Base-by-base conservation (phyloP, 345 rosid species). In the Excoecaria agallocha region DNA sequence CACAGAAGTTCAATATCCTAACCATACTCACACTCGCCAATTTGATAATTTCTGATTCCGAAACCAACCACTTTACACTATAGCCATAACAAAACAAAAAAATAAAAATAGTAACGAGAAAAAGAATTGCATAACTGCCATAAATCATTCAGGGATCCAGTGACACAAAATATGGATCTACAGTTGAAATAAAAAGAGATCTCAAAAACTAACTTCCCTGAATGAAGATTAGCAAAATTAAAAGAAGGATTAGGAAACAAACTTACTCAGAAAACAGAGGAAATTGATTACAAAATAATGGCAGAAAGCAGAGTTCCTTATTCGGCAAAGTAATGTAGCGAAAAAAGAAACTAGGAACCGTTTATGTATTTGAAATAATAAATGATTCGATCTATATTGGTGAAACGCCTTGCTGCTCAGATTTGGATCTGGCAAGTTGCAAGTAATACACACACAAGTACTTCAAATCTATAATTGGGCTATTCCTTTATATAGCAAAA, bases 351-450 rank as follows among this genome's bases (percentile, higher is more conserved):
- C 39, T 22, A 22, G 20, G 20, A 66, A 6, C 8, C 11, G 20
- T 6, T n/a, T n/a, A n/a, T n/a, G n/a, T n/a, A n/a, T n/a, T n/a
- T 3, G n/a, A 10, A 64, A 5, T 66, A 19, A 66, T 7, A 45
- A 66, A 43, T 45, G 37, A 54, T 30, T 48, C 25, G 41, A 67
- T 67, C 70, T 67, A 41, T 64, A 19, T 10, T 12, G 50, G n/a
- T 30, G 30, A 64, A 64, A 64, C 3, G 49, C 30, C 68, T 41
- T 41, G 41, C 25, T 67, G 16, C 43, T 52, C 58, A 52, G 72
- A 69, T 69, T 58, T 69, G 72, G 72, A 69, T 69, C 58, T 68
- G 41, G 30, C 17, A 10, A 38, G 11, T 50, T 3, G 16, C 11
- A 17, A 16, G 22, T 3, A 55, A 19, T 20, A 55, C 24, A 55